Evolutionary conservation across 768 basidiomycete genomes (phyloP), one percentile per base, ranked within the genome.

Genomic region (Pleurotus citrinopileatus): DNA sequence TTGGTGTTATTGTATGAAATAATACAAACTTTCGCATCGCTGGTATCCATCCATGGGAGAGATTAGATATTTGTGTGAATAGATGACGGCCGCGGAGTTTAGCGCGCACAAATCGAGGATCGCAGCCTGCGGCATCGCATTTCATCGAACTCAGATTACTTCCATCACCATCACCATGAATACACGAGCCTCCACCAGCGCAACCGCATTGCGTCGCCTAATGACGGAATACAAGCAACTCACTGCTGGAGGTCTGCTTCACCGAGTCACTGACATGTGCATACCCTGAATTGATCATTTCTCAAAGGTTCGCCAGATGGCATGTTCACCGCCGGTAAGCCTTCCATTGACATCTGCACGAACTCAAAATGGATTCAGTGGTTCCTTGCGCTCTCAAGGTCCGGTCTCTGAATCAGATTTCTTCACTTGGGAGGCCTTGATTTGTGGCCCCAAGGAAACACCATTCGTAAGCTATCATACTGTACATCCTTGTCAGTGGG

Each of bases 361-460:
- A 25, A 20, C 29, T n/a, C n/a, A n/a, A n/a, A n/a, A n/a, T n/a
- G n/a, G n/a, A 15, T 32, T 57, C 52, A 44, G 36, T 28, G 17
- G 25, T 15, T 56, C 44, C 47, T 55, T 42, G 23, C 13, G 44
- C 57, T 58, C 50, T 57, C 59, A 65, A 89, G 94, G 94, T 1
- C 94, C 94, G 34, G 77, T 95, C 60, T 86, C 90, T 52, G 94
- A 97, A 71, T 84, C 87, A 53, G 93, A 97, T 70, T 92, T 98
- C 76, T 93, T 97, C 70, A 89, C 86, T 54, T 96, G 94, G 94
- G 94, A 97, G 70, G 94, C 94, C 6, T 77, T 98, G 61, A 94
- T 98, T 50, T 87, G 83, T 64, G 94, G 94, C 2, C 94, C 94
- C 19, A 91, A 94, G 64, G 94, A 93, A 58, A 98, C 94, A 29